Percentiles rank a stretch among this genome's conserved stretches.
Evolutionary conservation across 179 eudicot species (phyloP).

Genomic region (Camellia oleifera): DNA sequence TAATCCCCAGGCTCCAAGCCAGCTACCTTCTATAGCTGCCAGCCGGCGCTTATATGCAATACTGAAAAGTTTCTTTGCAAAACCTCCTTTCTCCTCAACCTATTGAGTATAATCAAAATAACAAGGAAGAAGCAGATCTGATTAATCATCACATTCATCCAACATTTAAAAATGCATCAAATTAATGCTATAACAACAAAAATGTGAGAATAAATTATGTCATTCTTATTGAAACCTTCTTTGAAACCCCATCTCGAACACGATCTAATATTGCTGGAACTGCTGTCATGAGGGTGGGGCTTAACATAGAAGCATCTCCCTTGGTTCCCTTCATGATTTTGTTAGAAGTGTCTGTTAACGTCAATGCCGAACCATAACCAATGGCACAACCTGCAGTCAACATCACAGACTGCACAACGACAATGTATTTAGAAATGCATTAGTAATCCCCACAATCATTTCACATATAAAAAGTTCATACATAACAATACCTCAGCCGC

Average conservation of each 20-base stretch:
- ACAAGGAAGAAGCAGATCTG: conserved; percentile 1
- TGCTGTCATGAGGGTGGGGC: conserved; percentile 91
- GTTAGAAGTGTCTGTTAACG: conserved; percentile 90
- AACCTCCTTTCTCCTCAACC: conserved; percentile 85
- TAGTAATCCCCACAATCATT: background rate
- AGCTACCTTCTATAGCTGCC: conserved; percentile 85
- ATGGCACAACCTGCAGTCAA: conserved; percentile 67
- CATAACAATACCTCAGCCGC: conserved; percentile 81
- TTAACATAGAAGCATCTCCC: conserved; percentile 79
- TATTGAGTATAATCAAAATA: conserved; percentile 20
- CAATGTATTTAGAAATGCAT: conserved; percentile 13
- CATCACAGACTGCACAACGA: conserved; percentile 73
- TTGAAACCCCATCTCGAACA: conserved; percentile 88
- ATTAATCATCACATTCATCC: background rate
- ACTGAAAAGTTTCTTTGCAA: conserved; percentile 61
- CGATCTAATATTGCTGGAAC: conserved; percentile 97
- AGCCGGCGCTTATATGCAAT: conserved; percentile 72
- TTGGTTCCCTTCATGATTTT: conserved; percentile 92
- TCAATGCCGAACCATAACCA: conserved; percentile 91
- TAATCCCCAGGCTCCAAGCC: conserved; percentile 91
- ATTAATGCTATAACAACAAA: background rate
- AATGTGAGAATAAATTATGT: conserved; percentile 6
- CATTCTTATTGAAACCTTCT: conserved; percentile 50
- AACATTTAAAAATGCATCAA: background rate
- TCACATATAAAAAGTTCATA: background rate